These are phyloP conservation scores for Aspergillus novofumigatus DNA, from an alignment of 2,329 filamentous ascomycete genomes.

Conservation along the genomic window DNA sequence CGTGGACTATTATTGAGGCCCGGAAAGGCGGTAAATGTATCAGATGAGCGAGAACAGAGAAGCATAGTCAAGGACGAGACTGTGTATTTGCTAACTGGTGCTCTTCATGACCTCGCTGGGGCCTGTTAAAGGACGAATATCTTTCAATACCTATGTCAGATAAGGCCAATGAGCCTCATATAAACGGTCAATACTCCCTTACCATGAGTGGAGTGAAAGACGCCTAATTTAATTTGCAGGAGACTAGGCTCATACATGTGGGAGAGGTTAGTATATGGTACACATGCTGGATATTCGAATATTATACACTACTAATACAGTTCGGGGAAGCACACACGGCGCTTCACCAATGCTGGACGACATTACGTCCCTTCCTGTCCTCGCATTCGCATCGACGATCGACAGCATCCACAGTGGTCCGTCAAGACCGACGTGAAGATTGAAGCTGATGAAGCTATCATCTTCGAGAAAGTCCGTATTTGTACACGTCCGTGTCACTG, in stretches of 20 bases:
- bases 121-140: slow-evolving; percentile 33
- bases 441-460: slow-evolving; percentile 22
- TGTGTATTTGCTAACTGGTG: slow-evolving; percentile 29
- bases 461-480: slow-evolving; percentile 18
- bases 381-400: background rate
- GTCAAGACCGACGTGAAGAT: background rate
- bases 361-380: background rate
- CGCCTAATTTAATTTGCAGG: slow-evolving; percentile 23
- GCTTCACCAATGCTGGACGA: background rate
- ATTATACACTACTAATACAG: background rate
- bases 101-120: slow-evolving; percentile 40
- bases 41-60: background rate
- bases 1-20: background rate
- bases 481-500: slow-evolving; percentile 13
- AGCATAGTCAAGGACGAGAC: background rate
- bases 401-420: too few species aligned
- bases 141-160: slow-evolving; percentile 21
- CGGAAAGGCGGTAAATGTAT: background rate
- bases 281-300: too few species aligned
- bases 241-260: too few species aligned
- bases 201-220: background rate
- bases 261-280: too few species aligned
- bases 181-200: background rate
- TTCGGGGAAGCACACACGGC: background rate
- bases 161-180: background rate